Base-by-base conservation (phyloP, 208 protist genomes). In the Leishmania aethiopica region DNA sequence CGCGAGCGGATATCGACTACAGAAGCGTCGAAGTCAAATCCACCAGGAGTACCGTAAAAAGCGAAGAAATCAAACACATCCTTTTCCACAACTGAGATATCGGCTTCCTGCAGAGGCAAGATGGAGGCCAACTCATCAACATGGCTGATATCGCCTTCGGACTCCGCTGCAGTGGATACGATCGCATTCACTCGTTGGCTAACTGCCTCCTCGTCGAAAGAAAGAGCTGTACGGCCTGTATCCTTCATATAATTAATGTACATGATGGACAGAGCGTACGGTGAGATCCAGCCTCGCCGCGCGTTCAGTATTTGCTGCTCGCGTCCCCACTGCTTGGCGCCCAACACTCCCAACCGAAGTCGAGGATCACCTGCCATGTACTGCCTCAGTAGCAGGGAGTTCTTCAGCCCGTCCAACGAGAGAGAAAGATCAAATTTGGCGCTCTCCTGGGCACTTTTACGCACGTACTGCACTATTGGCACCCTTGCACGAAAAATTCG, bases 201-300 rank as follows among this genome's bases (percentile, higher is more conserved):
- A 70, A 95, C 69, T 45, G 72, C 62, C 17, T 71, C 79, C 83
- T 96, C 93, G 22, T 89, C 79, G 22, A 92, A 79, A 3, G 75
- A 42, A 53, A 77, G 37, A 17, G 28, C 49, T 15, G 87, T 88
- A 45, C 88, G 77, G 32, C 81, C 83, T 17, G 89, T 91, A 35
- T 76, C 49, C 53, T 84, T 82, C 89, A 92, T 92, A 69, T 87
- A 97, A 78, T 92, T 90, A 73, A 97, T 93, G 76, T 95, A 95
- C 88, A 96, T 89, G 28, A 97, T 93, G 67, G 91, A 91, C 19
- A 97, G 81, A 0, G 94, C 92, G 78, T 97, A 97, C 28, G 94
- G 88, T 11, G 94, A 97, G 77, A 97, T 92, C 92, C 91, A 97
- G 1, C 94, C 94, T 40, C 83, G 37, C n/a, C 92, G 83, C 25